These are phyloP conservation scores for Rhododendron vialii DNA, from an alignment of 148 eudicot species.

Conservation along the genomic window DNA sequence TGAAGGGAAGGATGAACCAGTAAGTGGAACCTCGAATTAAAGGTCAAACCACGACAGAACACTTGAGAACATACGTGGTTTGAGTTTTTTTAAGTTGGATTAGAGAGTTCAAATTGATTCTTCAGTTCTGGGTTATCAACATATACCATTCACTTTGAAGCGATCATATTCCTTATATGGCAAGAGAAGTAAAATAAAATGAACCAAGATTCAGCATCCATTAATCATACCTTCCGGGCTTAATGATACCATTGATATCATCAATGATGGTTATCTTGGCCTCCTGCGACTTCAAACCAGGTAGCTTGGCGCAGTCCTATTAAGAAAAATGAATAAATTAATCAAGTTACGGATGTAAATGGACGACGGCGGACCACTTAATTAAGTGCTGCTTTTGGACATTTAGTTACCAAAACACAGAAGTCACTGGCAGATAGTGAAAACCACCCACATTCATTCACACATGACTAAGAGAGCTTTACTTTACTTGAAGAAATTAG, in stretches of 20 bases:
- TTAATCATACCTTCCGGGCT: conserved; percentile 62
- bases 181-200: neutral
- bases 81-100: neutral
- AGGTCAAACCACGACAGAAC: neutral
- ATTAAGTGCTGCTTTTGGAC: neutral
- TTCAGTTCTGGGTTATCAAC: neutral
- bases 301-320: conserved; percentile 32
- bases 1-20: neutral
- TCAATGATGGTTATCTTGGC: conserved; percentile 41
- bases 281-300: neutral
- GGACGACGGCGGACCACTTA: neutral
- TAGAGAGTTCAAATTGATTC: neutral
- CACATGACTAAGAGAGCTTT: neutral
- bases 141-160: neutral
- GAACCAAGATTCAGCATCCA: neutral
- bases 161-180: neutral
- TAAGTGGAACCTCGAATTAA: neutral
- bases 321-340: neutral
- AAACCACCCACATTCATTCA: neutral
- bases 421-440: neutral
- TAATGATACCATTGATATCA: conserved; percentile 56
- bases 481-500: neutral
- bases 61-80: neutral
- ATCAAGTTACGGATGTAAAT: neutral
- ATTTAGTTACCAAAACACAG: neutral